Evolutionary conservation across 805 yeast species (phyloP).

Genomic region (Wickerhamiella azymoides): DNA sequence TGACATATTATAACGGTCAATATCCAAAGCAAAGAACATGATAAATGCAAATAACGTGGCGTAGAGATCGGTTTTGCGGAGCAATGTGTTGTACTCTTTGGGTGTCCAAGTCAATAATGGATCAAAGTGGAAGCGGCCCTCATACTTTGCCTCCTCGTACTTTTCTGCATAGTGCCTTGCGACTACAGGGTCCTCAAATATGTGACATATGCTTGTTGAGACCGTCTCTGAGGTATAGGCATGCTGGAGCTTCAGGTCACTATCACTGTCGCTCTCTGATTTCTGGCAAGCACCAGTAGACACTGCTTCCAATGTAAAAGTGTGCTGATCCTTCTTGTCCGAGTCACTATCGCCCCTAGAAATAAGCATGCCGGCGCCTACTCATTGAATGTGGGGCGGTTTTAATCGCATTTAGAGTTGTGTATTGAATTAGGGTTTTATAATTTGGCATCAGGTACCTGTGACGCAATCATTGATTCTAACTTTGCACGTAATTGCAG

Average conservation of each 20-base stretch:
- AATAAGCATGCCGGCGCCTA: neutral
- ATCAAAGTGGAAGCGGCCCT: slow-evolving; percentile 34
- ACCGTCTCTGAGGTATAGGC: neutral
- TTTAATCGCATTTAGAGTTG: neutral
- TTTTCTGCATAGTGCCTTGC: slow-evolving; percentile 31
- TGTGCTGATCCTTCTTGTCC: neutral
- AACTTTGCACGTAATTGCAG: neutral
- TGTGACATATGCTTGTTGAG: slow-evolving; percentile 13
- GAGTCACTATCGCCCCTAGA: neutral
- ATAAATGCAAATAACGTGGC: slow-evolving; percentile 42
- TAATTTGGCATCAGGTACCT: neutral
- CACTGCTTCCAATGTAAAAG: neutral
- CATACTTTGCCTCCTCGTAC: slow-evolving; percentile 27
- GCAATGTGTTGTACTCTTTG: slow-evolving; percentile 25
- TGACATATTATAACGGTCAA: slow-evolving; percentile 40
- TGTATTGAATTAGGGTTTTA: neutral
- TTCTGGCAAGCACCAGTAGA: neutral
- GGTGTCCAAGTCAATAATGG: slow-evolving; percentile 15
- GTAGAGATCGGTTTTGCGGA: slow-evolving; percentile 37
- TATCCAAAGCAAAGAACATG: slow-evolving; percentile 41
- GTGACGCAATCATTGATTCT: neutral
- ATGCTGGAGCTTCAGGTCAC: neutral
- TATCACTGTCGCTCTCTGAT: neutral
- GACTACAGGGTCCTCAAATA: slow-evolving; percentile 34
- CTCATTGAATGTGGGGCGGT: neutral